Evolutionary conservation across 768 basidiomycete genomes (phyloP), one percentile per base, ranked within the genome.

Genomic region (Pulveroboletus sp.): DNA sequence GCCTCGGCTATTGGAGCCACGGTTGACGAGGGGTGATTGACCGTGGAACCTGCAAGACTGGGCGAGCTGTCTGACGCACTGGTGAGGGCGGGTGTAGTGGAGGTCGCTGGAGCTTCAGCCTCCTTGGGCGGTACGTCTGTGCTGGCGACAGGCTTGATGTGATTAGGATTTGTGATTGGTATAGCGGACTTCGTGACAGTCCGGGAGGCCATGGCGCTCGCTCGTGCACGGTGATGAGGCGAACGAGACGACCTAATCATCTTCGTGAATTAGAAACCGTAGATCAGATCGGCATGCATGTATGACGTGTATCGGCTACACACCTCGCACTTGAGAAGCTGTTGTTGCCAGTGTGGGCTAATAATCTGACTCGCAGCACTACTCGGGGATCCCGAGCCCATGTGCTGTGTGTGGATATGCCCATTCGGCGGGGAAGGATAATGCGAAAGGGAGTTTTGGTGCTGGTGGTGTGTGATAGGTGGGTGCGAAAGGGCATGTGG

Each of bases 161-260:
- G 73, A 57, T 92, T 94, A 17, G 94, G 93, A 68, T 97, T 91
- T 50, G 89, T 86, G 67, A 95, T 97, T 39, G 90, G 82, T 53
- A 96, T 89, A 36, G 91, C 89, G 28, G 89, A 81, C 71, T 92
- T 94, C 37, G 89, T 75, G 52, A 88, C 80, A 14, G 86, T 88
- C 41, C 96, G 82, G 17, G 90, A 87, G 32, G 93, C 90, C 79
- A 97, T 86, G 43, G 93, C 93, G 52, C 88, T 94, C n/a, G 92
- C 87, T 42, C 94, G 80, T 11, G 96, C 96, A 47, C 95, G 85
- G 64, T 96, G 93, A 67, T 97, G 93, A 0, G 93, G 91, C 3
- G 89, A 86, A 50, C 87, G 83, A 24, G 90, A 85, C 31, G 84
- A 80, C 60, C 95, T 85, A 54, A 88, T 82, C 73, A 90, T 83